Conservation (phyloP, 805 yeast genomes). For the Saccharomycopsis oosterbeekiorum region DNA sequence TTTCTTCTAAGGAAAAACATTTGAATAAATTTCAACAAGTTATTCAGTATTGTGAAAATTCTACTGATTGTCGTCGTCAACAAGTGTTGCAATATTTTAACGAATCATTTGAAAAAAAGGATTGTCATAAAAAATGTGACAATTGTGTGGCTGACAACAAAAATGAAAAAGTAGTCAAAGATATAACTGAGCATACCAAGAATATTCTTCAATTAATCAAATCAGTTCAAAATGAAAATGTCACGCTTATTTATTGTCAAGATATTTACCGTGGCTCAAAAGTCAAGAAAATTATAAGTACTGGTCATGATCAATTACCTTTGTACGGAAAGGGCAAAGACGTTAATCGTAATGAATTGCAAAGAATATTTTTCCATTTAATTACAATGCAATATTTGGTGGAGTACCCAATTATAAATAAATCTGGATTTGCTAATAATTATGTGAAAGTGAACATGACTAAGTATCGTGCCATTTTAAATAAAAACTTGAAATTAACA, state of each 20-base stretch:
- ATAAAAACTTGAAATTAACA: conserved; percentile 34
- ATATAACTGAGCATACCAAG: conserved; percentile 57
- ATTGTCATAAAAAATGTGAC: conserved; percentile 73
- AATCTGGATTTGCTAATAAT: conserved; percentile 71
- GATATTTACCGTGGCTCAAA: conserved; percentile 74
- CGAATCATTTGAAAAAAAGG: conserved; percentile 59
- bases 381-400: conserved; percentile 53
- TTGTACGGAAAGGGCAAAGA: conserved; percentile 64
- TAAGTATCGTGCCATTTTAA: conserved; percentile 39
- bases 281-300: conserved; percentile 45
- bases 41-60: conserved; percentile 83
- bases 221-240: conserved; percentile 44
- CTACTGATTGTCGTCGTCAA: conserved; percentile 79
- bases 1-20: conserved; percentile 64
- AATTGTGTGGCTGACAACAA: conserved; percentile 49
- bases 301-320: conserved; percentile 52
- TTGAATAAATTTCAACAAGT: conserved; percentile 70
- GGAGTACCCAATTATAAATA: conserved; percentile 65
- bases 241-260: conserved; percentile 72
- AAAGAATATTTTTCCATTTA: conserved; percentile 73
- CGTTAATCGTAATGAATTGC: conserved; percentile 59
- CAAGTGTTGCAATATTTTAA: conserved; percentile 87
- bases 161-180: conserved; percentile 40
- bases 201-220: conserved; percentile 51
- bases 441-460: conserved; percentile 54